Conservation (phyloP, 1,284 basidiomycete species). For the Puccinia hordei region DNA sequence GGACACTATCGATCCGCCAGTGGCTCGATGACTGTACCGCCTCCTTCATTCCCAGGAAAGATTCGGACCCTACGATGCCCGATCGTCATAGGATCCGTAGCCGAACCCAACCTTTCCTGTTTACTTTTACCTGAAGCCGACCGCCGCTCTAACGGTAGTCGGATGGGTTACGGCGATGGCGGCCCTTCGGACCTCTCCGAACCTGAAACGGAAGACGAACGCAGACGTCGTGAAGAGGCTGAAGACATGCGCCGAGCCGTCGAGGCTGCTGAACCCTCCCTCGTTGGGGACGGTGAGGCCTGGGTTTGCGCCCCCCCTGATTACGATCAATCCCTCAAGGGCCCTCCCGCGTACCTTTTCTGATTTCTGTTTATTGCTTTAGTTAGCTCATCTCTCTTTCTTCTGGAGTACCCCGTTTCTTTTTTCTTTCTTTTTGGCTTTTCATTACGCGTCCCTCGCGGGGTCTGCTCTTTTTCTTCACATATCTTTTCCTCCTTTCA, state of each 20-base stretch:
- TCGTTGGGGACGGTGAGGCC: slow-evolving; percentile 39
- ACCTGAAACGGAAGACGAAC: slow-evolving; percentile 7
- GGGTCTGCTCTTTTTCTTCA: not conserved
- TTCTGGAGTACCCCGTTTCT: not conserved
- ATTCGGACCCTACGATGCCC: slow-evolving; percentile 60
- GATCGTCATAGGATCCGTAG: slow-evolving; percentile 61
- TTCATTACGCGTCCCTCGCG: too few relatives aligned
- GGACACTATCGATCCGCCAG: slow-evolving; percentile 45
- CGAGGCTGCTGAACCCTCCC: slow-evolving; percentile 44
- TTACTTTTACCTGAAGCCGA: slow-evolving; percentile 36
- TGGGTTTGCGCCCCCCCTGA: slow-evolving; percentile 48
- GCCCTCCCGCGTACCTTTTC: slow-evolving; percentile 40
- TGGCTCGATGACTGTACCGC: slow-evolving; percentile 26
- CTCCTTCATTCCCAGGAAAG: slow-evolving; percentile 56
- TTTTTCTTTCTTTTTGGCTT: not conserved
- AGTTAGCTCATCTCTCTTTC: not conserved
- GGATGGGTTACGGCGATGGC: not conserved
- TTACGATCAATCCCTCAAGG: slow-evolving; percentile 27
- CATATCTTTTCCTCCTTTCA: not conserved
- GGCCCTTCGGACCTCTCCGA: not conserved
- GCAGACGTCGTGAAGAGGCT: slow-evolving; percentile 31
- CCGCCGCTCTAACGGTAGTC: slow-evolving; percentile 20
- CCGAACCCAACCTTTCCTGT: slow-evolving; percentile 58
- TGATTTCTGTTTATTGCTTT: not conserved
- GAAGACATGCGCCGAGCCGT: slow-evolving; percentile 43